Base-by-base conservation (phyloP, 805 yeast genomes). In the Starmera caribaea region DNA sequence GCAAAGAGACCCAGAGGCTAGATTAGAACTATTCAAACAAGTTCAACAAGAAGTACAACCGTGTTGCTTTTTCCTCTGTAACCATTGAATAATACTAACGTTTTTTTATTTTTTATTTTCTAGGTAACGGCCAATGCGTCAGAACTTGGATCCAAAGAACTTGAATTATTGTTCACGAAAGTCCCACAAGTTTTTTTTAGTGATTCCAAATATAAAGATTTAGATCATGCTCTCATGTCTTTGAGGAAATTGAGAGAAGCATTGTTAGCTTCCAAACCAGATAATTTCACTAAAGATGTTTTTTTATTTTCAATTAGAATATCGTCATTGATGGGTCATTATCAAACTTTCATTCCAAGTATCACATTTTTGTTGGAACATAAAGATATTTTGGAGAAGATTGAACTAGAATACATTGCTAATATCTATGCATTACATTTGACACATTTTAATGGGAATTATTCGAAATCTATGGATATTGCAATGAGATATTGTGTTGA, bases 161-260 rank as follows among this genome's bases (percentile, higher is more conserved):
- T 21, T 21, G 26, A 21, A 21, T 21, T 21, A 21, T 21, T 21
- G 8, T 21, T 21, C 8, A 21, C 26, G 6, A 21, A 5, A 21
- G 9, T 3, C 6, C 26, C 26, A 21, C 26, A 21, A 21, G 26
- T 21, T 3, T 21, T 21, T 7, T 7, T 5, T 3, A 21, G 8
- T 21, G 26, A 21, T 21, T 21, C 26, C 26, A 21, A 21, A 21
- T 5, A 7, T 21, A 26, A 35, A 37, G 21, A 35, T 36, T 35
- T 44, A 11, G 69, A 64, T 34, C 45, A 55, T 8, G 55, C 62
- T 3, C 46, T 68, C 24, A 54, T 67, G 65, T 53, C 62, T 14
- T 54, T 68, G 30, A 47, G 84, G 32, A 78, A 76, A 43, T 58
- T 79, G 6, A 47, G 86, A 40, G 85, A 79, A 49, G 71, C 81